Base-by-base conservation (phyloP, 352 stramenopile genomes). In the Blastocystis sp. region DNA sequence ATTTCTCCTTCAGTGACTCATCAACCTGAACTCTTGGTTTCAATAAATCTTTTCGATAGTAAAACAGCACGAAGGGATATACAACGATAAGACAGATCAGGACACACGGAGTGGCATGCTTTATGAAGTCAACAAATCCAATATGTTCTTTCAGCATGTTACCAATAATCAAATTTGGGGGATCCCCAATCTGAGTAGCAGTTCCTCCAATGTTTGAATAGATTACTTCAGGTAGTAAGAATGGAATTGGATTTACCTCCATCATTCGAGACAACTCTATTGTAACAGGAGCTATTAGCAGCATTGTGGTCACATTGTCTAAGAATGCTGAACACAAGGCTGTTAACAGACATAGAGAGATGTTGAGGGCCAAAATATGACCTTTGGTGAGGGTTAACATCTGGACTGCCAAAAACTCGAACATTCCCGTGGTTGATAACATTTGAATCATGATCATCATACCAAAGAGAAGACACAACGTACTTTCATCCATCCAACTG, bases 151-250 rank as follows among this genome's bases (percentile, higher is more conserved):
- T 88, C 74, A 92, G 90, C 49, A 88, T 88, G 66, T 86, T 90
- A n/a, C 90, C 90, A 87, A 92, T 92, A 56, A 92, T 92, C 39
- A 92, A 91, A 63, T 92, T 92, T 49, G 90, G 90, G 56, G 90
- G 90, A 52, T 90, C 88, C 35, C 88, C 88, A 81, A 92, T 92
- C 71, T 91, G 85, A 29, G 90, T 92, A 19, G 90, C 89, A 42
- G 90, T 91, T 57, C 90, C 90, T 54, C 90, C 90, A 73, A 92
- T 89, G 43, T 92, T 92, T 57, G 86, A 69, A 52, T 65, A 87
- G 1, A 92, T 87, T 0, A 92, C 90, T 56, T 92, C 90, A 9
- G 71, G 88, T 67, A 92, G 90, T 29, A 92, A 77, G 73, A 91
- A 91, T 43, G 90, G 90, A 19, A 90, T 57, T 24, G 89, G 90